Evolutionary conservation across 2,329 filamentous ascomycete species (phyloP).

Genomic region (Alternaria ethzedia): DNA sequence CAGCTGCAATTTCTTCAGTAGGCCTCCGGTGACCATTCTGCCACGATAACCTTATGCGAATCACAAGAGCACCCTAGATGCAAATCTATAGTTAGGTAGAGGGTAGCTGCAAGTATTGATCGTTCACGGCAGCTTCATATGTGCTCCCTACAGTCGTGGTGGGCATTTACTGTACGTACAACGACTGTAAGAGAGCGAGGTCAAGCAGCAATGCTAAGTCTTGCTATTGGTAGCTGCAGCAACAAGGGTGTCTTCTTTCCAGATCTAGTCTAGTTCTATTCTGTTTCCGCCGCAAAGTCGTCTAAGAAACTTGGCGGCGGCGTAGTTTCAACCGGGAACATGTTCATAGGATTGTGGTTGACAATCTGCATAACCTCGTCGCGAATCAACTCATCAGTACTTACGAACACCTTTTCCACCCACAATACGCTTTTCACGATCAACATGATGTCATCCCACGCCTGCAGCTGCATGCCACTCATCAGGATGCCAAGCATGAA

Average conservation of each 20-base stretch:
- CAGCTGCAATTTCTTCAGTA: neutral
- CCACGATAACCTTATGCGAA: neutral
- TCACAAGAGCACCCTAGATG: neutral
- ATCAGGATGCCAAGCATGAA: constrained; percentile 37
- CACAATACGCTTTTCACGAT: constrained; percentile 38
- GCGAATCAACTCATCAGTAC: constrained; percentile 30
- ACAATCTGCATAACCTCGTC: constrained; percentile 35
- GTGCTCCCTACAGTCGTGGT: neutral
- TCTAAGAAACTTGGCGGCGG: constrained; percentile 7
- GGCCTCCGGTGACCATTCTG: neutral
- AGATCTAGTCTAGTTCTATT: constrained; percentile 16
- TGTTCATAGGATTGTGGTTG: constrained; percentile 9
- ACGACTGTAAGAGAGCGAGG: neutral
- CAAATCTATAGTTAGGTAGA: neutral
- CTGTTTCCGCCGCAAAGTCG: constrained; percentile 9
- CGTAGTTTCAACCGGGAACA: constrained; percentile 2
- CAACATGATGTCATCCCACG: constrained; percentile 32
- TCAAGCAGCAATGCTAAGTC: neutral
- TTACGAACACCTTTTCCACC: constrained; percentile 35
- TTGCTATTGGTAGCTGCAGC: constrained; percentile 10
- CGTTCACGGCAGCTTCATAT: neutral
- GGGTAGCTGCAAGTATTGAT: neutral
- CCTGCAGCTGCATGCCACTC: constrained; percentile 24
- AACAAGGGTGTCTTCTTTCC: constrained; percentile 16
- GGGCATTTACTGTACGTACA: neutral